These are phyloP conservation scores for Umbilicaria muhlenbergii DNA, from an alignment of 495 filamentous ascomycete species.

Conservation along the genomic window DNA sequence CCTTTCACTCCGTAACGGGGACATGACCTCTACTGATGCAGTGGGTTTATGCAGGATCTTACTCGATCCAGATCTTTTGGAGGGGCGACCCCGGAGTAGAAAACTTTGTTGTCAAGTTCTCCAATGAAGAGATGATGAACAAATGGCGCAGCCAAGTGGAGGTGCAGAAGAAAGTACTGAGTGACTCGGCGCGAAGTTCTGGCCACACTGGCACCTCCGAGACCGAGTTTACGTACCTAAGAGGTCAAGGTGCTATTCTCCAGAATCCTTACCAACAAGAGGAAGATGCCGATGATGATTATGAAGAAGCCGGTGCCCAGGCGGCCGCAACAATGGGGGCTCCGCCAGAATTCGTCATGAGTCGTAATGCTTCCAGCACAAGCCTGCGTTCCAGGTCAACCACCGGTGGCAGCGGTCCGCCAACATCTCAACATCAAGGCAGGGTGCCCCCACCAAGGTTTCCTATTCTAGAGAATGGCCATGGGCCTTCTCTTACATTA, in stretches of 20 bases:
- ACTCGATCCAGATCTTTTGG: conserved; percentile 96
- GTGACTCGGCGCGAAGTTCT: conserved; percentile 28
- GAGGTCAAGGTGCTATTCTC: conserved; percentile 37
- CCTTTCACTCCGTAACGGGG: neutral
- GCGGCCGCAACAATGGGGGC: conserved; percentile 21
- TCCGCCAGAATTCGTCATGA: conserved; percentile 37
- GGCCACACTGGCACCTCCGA: conserved; percentile 42
- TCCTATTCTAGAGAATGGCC: conserved; percentile 37
- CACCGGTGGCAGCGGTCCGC: conserved; percentile 51
- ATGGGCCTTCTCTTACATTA: conserved; percentile 43
- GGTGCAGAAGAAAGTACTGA: conserved; percentile 28
- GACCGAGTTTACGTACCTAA: conserved; percentile 72
- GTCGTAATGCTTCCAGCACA: conserved; percentile 63
- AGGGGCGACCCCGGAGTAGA: conserved; percentile 93
- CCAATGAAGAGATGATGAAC: conserved; percentile 78
- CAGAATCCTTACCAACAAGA: conserved; percentile 69
- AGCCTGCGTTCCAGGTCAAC: conserved; percentile 69
- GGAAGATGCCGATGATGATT: conserved; percentile 68
- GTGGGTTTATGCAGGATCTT: conserved; percentile 43
- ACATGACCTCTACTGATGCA: neutral
- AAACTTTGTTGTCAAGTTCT: conserved; percentile 87
- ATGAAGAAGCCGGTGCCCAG: conserved; percentile 51
- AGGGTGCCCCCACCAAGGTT: conserved; percentile 49
- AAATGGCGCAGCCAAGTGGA: conserved; percentile 62
- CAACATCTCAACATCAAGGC: conserved; percentile 3